These are phyloP conservation scores for Citrullus mucosospermus DNA, from an alignment of 306 rosid species.

Conservation along the genomic window DNA sequence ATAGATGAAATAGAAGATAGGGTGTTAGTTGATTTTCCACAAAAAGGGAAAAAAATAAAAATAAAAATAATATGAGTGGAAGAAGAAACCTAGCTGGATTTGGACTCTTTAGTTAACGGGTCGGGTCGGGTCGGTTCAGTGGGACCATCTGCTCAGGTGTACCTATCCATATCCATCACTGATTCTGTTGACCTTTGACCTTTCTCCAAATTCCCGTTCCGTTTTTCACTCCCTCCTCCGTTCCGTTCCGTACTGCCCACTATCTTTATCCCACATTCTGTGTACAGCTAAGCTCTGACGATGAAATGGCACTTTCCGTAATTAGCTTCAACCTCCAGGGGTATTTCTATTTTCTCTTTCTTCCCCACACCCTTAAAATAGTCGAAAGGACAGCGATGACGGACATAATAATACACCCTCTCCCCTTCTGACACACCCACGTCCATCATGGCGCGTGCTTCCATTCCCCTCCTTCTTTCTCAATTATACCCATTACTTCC, in stretches of 20 bases:
- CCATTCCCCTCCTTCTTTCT: not conserved
- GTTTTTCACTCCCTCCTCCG: not conserved
- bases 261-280: not conserved
- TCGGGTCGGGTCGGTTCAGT: not conserved
- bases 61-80: not conserved
- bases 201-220: not conserved
- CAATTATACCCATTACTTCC: not conserved
- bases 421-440: slow-evolving; percentile 28
- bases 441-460: slow-evolving; percentile 60
- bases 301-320: slow-evolving; percentile 14
- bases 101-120: not conserved
- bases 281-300: not conserved
- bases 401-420: slow-evolving; percentile 41
- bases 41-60: not conserved
- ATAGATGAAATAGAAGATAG: not conserved
- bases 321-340: not conserved
- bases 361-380: slow-evolving; percentile 20
- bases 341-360: not conserved
- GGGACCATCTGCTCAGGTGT: not conserved
- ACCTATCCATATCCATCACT: not conserved
- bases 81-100: not conserved
- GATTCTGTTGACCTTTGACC: not conserved
- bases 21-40: not conserved
- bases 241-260: slow-evolving; percentile 35
- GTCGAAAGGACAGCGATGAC: slow-evolving; percentile 30